Conservation (phyloP, 2,329 filamentous ascomycete genomes). For the Xylariales sp. region DNA sequence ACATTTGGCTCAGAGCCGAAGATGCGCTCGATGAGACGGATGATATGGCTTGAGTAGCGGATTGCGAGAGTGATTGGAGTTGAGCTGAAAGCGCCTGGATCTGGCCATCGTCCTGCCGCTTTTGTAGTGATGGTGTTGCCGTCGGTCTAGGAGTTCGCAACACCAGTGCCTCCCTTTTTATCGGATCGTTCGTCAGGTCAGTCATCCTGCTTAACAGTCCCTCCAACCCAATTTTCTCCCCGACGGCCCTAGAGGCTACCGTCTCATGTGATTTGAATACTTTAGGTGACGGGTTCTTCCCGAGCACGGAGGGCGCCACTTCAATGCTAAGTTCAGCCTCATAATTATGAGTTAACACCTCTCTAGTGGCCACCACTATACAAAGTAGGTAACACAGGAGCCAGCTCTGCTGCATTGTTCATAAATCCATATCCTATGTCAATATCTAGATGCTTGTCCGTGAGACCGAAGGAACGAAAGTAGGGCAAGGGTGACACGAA, state of each 20-base stretch:
- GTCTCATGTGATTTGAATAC: not conserved
- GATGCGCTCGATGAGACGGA: slow-evolving; percentile 49
- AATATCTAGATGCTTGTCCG: slow-evolving; percentile 41
- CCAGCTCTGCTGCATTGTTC: slow-evolving; percentile 50
- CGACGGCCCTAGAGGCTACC: slow-evolving; percentile 31
- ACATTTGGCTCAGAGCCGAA: slow-evolving; percentile 45
- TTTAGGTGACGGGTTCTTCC: not conserved
- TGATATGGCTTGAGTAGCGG: slow-evolving; percentile 47
- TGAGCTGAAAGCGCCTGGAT: slow-evolving; percentile 48
- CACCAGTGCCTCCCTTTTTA: slow-evolving; percentile 40
- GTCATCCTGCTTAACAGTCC: slow-evolving; percentile 38
- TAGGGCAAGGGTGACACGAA: slow-evolving; percentile 37
- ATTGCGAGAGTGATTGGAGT: slow-evolving; percentile 47
- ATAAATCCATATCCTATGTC: slow-evolving; percentile 46
- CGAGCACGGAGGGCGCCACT: slow-evolving; percentile 5
- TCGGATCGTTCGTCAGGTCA: slow-evolving; percentile 31
- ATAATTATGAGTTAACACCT: slow-evolving; percentile 41
- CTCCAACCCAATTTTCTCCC: slow-evolving; percentile 29
- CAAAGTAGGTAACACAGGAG: slow-evolving; percentile 47
- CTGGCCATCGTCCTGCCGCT: slow-evolving; percentile 48
- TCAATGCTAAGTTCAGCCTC: slow-evolving; percentile 29
- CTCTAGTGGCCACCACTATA: slow-evolving; percentile 48
- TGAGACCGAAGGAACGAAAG: slow-evolving; percentile 38
- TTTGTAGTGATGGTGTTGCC: slow-evolving; percentile 38
- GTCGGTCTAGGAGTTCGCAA: slow-evolving; percentile 44